A percentile compares a stretch with the other conserved stretches of the same genome.
Evolutionary conservation across 768 basidiomycete genomes (phyloP).

Genomic region (Butyriboletus loyo): DNA sequence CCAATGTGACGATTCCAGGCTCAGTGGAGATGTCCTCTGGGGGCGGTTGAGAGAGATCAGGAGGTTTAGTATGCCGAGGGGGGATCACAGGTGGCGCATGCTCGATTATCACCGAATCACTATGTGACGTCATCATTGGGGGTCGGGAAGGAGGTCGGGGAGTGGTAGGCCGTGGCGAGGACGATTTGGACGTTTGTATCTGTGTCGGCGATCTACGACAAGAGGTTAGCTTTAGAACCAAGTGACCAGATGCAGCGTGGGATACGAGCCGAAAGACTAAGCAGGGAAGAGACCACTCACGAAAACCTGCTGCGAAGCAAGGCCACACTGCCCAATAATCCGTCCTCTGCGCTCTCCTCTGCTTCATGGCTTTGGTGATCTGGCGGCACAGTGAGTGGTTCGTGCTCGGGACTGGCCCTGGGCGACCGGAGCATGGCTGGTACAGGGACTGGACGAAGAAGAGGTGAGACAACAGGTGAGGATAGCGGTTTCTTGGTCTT

Average conservation of each 20-base stretch:
- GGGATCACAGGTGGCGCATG: slow-evolving; percentile 12
- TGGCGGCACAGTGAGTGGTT: background rate
- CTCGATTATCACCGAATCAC: slow-evolving; percentile 16
- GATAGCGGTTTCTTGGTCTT: slow-evolving; percentile 33
- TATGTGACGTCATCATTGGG: slow-evolving; percentile 17
- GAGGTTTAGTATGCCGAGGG: slow-evolving; percentile 17
- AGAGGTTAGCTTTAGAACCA: background rate
- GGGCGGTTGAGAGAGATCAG: slow-evolving; percentile 3
- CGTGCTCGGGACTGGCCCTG: slow-evolving; percentile 20
- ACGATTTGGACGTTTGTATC: slow-evolving; percentile 3
- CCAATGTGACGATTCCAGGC: background rate
- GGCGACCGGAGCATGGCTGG: slow-evolving; percentile 29
- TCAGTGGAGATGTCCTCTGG: slow-evolving; percentile 4
- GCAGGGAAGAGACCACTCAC: slow-evolving; percentile 37
- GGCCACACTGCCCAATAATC: slow-evolving; percentile 31
- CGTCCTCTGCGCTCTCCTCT: slow-evolving; percentile 17
- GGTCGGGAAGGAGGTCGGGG: slow-evolving; percentile 16
- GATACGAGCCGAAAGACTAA: background rate
- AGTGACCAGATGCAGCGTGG: background rate
- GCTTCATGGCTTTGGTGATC: background rate
- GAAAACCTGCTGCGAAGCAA: slow-evolving; percentile 45
- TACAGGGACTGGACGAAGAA: slow-evolving; percentile 49
- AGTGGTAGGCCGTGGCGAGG: slow-evolving; percentile 17
- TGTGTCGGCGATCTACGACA: slow-evolving; percentile 9
- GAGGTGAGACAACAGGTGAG: slow-evolving; percentile 44